These are phyloP conservation scores for Urochloa ruziziensis DNA, from an alignment of 176 grass and related monocot species.

Conservation along the genomic window DNA sequence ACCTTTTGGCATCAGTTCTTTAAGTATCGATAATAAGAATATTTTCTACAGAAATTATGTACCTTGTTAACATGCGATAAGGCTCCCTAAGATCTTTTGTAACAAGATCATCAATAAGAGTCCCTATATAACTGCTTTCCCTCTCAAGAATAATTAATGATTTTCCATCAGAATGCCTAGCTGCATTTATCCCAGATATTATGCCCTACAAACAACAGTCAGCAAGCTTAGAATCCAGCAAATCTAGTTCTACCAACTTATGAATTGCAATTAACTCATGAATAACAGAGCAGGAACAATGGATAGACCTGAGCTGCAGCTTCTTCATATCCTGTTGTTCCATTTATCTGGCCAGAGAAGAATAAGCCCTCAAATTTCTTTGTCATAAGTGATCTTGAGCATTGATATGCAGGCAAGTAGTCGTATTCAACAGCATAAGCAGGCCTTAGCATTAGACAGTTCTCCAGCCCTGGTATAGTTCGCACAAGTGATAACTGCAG, in stretches of 20 bases:
- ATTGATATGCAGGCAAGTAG: constrained; percentile 87
- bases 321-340: constrained; percentile 99
- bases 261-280: constrained; percentile 10
- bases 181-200: constrained; percentile 92
- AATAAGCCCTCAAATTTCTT: constrained; percentile 90
- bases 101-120: constrained; percentile 97
- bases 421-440: constrained; percentile 99
- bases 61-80: constrained; percentile 97
- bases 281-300: constrained; percentile 28
- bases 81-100: constrained; percentile 99
- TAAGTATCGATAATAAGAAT: neutral
- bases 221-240: constrained; percentile 24
- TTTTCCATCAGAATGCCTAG: constrained; percentile 90
- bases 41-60: constrained; percentile 1
- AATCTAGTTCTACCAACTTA: constrained; percentile 4
- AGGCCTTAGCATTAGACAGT: constrained; percentile 90
- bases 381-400: constrained; percentile 99
- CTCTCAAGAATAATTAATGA: constrained; percentile 91
- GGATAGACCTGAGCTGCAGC: constrained; percentile 80
- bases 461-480: constrained; percentile 93
- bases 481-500: constrained; percentile 80
- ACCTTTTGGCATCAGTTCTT: neutral
- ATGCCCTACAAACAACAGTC: constrained; percentile 61
- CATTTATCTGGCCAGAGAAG: constrained; percentile 99
- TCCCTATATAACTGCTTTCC: constrained; percentile 94